Conservation (phyloP, 129 eudicot genomes). For the Cynara cardunculus region DNA sequence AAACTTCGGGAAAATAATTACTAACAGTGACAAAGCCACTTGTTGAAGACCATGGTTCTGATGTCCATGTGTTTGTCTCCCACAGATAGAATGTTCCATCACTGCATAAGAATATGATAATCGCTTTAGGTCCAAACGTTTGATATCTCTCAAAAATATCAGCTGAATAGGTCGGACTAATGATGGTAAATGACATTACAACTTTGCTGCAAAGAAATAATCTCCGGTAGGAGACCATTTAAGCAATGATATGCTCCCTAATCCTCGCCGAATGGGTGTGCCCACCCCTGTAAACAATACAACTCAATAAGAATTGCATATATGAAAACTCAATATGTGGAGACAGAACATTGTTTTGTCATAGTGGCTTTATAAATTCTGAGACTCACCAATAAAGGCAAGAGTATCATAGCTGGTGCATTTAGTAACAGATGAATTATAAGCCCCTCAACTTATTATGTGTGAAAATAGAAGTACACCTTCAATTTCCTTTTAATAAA, state of each 20-base stretch:
- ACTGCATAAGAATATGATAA: constrained; percentile 37
- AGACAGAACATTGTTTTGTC: not conserved
- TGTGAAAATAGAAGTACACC: not conserved
- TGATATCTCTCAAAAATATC: constrained; percentile 4
- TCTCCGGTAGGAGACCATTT: constrained; percentile 99
- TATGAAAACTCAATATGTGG: not conserved
- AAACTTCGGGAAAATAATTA: not conserved
- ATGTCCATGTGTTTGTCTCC: constrained; percentile 99
- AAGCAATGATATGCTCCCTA: constrained; percentile 87
- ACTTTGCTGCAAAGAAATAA: constrained; percentile 89
- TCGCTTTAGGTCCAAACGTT: not conserved
- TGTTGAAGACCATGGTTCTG: constrained; percentile 95
- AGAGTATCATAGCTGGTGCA: not conserved
- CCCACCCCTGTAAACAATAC: constrained; percentile 55
- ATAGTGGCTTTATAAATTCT: not conserved
- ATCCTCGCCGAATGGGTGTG: constrained; percentile 93
- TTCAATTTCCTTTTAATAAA: not conserved
- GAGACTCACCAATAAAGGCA: not conserved
- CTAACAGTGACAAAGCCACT: constrained; percentile 93
- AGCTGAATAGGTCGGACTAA: not conserved
- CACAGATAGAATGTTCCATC: constrained; percentile 97
- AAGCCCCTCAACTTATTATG: constrained; percentile 1
- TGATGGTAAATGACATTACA: constrained; percentile 49
- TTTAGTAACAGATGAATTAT: not conserved
- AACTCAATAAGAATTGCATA: not conserved